phyloP scores from a whole-genome alignment of 148 eudicot genomes.

The Pharnaceum exiguum region DNA sequence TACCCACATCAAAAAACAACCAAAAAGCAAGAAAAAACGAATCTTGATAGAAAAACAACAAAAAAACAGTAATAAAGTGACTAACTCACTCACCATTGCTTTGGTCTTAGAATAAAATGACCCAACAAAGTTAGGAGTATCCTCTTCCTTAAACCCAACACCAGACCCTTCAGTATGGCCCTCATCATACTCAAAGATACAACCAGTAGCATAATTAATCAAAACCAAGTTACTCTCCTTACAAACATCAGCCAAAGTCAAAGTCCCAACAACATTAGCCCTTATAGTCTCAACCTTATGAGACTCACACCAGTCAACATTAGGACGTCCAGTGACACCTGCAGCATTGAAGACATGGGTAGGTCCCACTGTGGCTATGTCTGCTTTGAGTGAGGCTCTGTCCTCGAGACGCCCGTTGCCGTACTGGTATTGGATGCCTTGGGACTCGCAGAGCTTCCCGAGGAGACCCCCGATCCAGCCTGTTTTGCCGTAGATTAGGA shows the following conservation, averaged over 20 bases:
- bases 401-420: slow-evolving; percentile 70
- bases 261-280: slow-evolving; percentile 73
- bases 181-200: slow-evolving; percentile 78
- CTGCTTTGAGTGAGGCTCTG: slow-evolving; percentile 45
- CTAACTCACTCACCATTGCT: slow-evolving; percentile 65
- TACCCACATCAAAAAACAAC: neutral
- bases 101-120: slow-evolving; percentile 88
- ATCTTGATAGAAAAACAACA: neutral
- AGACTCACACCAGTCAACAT: slow-evolving; percentile 82
- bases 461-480: slow-evolving; percentile 84
- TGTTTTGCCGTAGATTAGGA: slow-evolving; percentile 82
- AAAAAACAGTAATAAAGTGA: neutral
- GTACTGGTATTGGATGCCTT: slow-evolving; percentile 46
- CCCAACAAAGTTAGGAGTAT: slow-evolving; percentile 66
- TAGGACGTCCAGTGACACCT: slow-evolving; percentile 85
- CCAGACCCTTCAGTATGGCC: slow-evolving; percentile 62
- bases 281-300: slow-evolving; percentile 80
- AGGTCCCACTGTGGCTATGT: slow-evolving; percentile 42
- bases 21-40: neutral
- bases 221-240: slow-evolving; percentile 43
- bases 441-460: slow-evolving; percentile 62
- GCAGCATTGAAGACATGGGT: slow-evolving; percentile 88
- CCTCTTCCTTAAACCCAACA: slow-evolving; percentile 76
- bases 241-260: slow-evolving; percentile 75
- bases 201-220: slow-evolving; percentile 77